Evolutionary conservation across 148 eudicot genomes (phyloP), one percentile per base, ranked within the genome.

Genomic region (Vaccinium myrtillus): DNA sequence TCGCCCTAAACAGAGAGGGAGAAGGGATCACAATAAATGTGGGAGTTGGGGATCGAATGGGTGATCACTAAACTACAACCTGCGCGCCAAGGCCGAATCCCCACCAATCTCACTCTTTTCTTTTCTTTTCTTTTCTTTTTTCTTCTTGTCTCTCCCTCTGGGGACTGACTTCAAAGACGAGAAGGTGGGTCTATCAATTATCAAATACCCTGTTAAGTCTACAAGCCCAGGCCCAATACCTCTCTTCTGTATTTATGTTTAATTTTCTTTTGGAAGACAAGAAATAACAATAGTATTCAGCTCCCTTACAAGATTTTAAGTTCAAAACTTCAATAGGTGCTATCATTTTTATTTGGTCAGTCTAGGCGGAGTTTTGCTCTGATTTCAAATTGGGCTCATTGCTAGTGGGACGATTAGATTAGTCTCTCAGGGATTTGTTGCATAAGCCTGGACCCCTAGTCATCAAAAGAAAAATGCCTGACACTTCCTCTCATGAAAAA

Each of bases 171-270:
- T 56, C 61, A 56, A 56, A 15, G 8, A 56, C 6, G 61, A 56
- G 18, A 1, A 14, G 6, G 6, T 59, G n/a, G 63, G 63, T 21
- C 23, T 59, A 59, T 59, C 65, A 18, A 19, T 18, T 56, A 56
- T 39, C 0, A 3, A 4, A 7, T 59, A 19, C 65, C 69, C 73
- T 67, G 39, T 15, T 15, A 27, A 12, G 32, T 67, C 15, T 27
- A 27, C 36, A 67, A 67, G 73, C 36, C 36, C 73, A 67, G 73
- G 39, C 36, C 73, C 73, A 67, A 67, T 65, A 27, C 73, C 73
- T 67, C 73, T 12, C 73, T 67, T 27, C 73, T 25, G 16, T 25
- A 63, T 63, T 63, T 25, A 21, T 4, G 30, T 63, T 63, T n/a
- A n/a, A 63, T 63, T 63, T 21, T 8, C 8, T 55, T 61, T 61